A percentile compares a stretch with the other conserved stretches of the same genome.
These are phyloP conservation scores for Purshia tridentata DNA, from an alignment of 306 rosid species.

Conservation along the genomic window DNA sequence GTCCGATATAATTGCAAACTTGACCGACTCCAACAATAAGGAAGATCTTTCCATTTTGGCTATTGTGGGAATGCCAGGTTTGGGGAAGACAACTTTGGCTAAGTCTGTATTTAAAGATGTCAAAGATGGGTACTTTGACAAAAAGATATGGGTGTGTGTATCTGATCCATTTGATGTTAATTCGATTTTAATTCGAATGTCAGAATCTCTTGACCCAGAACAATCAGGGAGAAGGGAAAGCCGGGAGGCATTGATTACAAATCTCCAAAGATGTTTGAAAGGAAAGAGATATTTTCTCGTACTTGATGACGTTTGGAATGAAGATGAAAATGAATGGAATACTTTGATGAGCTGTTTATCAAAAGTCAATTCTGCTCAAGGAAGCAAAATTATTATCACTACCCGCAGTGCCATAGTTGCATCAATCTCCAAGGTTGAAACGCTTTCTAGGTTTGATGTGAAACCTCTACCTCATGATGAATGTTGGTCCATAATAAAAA, in stretches of 20 bases:
- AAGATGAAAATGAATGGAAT: background rate
- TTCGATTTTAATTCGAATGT: no score
- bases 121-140: background rate
- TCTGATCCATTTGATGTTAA: constrained; percentile 22
- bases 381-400: constrained; percentile 3
- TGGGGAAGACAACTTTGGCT: constrained; percentile 23
- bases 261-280: background rate
- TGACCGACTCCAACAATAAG: background rate
- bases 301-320: constrained; percentile 28
- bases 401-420: no score
- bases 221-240: background rate
- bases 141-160: constrained; percentile 23
- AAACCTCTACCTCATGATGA: no score
- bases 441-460: background rate
- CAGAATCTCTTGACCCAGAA: background rate
- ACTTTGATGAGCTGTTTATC: constrained; percentile 11
- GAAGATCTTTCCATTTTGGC: constrained; percentile 14
- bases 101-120: constrained; percentile 8
- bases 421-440: no score
- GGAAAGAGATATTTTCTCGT: constrained; percentile 18
- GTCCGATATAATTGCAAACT: background rate
- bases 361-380: background rate
- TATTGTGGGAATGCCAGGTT: constrained; percentile 27
- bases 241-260: background rate
- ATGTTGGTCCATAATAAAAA: background rate